Evolutionary conservation across 2,329 filamentous ascomycete genomes (phyloP).

Genomic region (Alternaria metachromatica): DNA sequence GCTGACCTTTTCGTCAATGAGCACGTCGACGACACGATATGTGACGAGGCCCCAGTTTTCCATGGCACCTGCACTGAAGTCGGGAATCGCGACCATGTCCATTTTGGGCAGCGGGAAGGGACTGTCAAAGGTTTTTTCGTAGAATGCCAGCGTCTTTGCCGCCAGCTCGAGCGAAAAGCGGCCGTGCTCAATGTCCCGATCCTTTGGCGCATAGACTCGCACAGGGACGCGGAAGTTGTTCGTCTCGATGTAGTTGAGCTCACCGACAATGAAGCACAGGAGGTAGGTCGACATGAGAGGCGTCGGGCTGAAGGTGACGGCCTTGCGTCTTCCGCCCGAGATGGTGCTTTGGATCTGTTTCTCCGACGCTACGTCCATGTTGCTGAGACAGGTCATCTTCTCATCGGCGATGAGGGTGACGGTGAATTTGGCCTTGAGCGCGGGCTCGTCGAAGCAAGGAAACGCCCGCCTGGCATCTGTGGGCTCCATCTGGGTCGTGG

Average conservation of each 20-base stretch:
- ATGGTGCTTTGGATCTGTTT: constrained; percentile 71
- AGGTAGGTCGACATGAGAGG: constrained; percentile 97
- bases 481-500: constrained; percentile 94
- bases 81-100: constrained; percentile 95
- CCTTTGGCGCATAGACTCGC: constrained; percentile 90
- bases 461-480: constrained; percentile 93
- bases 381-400: constrained; percentile 88
- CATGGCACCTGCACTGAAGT: constrained; percentile 96
- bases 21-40: constrained; percentile 88
- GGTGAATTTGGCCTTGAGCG: constrained; percentile 90
- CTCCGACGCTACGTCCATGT: constrained; percentile 92
- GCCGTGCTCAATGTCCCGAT: constrained; percentile 88
- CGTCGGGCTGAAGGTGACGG: constrained; percentile 89
- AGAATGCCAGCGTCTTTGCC: constrained; percentile 88
- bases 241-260: constrained; percentile 92
- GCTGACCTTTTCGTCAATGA: constrained; percentile 90
- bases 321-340: constrained; percentile 73
- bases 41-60: constrained; percentile 98
- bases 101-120: constrained; percentile 90
- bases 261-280: constrained; percentile 89
- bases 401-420: constrained; percentile 91
- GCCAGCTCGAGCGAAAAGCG: constrained; percentile 89
- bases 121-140: constrained; percentile 92
- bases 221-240: constrained; percentile 90
- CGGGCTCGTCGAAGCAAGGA: constrained; percentile 95